phyloP scores from a whole-genome alignment of 352 stramenopile genomes.

The Phytopythium cucurbitacearum region DNA sequence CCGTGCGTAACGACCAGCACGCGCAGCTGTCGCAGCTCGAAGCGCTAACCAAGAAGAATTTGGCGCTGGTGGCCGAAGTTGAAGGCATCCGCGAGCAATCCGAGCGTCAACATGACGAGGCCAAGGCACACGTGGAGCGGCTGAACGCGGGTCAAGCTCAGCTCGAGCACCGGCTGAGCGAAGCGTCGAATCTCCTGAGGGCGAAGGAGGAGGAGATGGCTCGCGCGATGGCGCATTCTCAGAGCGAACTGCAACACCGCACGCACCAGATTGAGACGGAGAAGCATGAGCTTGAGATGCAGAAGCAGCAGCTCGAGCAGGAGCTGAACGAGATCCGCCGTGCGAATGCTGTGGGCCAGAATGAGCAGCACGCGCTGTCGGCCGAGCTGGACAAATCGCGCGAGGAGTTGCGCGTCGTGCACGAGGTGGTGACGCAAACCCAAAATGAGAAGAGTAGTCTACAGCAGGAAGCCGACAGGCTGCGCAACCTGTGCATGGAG shows the following conservation, averaged over 20 bases:
- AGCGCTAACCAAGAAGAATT: slow-evolving; percentile 60
- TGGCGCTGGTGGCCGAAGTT: slow-evolving; percentile 42
- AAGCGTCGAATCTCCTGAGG: slow-evolving; percentile 20
- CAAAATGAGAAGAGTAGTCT: slow-evolving; percentile 40
- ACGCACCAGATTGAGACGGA: slow-evolving; percentile 1
- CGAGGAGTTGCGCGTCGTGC: slow-evolving; percentile 20
- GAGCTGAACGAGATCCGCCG: slow-evolving; percentile 4
- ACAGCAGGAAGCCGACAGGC: slow-evolving; percentile 29
- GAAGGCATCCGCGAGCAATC: slow-evolving; percentile 40
- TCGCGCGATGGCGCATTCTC: neutral
- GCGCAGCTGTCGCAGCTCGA: slow-evolving; percentile 49
- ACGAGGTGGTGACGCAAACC: slow-evolving; percentile 19
- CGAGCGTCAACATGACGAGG: slow-evolving; percentile 36
- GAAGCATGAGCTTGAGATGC: slow-evolving; percentile 1
- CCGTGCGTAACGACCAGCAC: slow-evolving; percentile 26
- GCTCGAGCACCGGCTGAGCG: slow-evolving; percentile 28
- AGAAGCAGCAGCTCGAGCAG: slow-evolving; percentile 1
- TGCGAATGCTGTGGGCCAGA: neutral
- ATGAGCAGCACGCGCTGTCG: slow-evolving; percentile 2
- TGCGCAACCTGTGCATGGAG: slow-evolving; percentile 9
- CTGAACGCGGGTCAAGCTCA: slow-evolving; percentile 26
- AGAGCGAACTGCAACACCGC: neutral
- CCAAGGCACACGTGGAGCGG: slow-evolving; percentile 27
- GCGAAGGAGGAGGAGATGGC: slow-evolving; percentile 35
- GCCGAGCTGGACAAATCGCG: slow-evolving; percentile 16